Conservation (phyloP, 2,329 filamentous ascomycete species). For the Talaromyces pinophilus region DNA sequence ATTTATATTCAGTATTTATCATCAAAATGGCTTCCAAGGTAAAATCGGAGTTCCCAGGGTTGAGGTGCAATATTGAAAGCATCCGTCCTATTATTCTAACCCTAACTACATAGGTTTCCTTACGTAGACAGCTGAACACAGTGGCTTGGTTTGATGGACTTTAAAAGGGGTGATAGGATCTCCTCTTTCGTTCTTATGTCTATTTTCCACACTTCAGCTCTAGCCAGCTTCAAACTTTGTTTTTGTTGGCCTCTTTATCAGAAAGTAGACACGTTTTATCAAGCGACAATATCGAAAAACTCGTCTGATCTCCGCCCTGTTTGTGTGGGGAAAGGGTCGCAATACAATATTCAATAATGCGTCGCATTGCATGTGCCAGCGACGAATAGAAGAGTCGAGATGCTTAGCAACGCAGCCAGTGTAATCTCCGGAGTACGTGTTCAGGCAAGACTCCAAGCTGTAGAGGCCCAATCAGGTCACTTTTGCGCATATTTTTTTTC, state of each 20-base stretch:
- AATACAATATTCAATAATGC: neutral
- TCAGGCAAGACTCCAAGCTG: neutral
- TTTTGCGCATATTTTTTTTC: neutral
- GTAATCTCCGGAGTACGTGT: constrained; percentile 3
- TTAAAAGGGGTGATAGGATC: neutral
- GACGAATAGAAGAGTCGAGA: neutral
- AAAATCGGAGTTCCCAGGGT: neutral
- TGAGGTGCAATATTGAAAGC: neutral
- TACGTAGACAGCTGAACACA: neutral
- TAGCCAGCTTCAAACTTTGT: neutral
- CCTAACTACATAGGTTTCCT: neutral
- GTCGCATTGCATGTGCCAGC: neutral
- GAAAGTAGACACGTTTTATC: neutral
- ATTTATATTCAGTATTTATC: neutral
- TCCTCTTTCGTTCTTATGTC: neutral
- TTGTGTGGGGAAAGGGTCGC: constrained; percentile 6
- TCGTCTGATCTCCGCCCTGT: neutral
- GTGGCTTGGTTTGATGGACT: neutral
- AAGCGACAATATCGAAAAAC: neutral
- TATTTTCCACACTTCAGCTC: neutral
- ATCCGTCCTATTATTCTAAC: neutral
- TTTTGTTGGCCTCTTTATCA: neutral
- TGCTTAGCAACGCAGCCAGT: neutral
- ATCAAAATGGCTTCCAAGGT: neutral
- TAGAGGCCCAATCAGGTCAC: constrained; percentile 12